Evolutionary conservation across 2,329 filamentous ascomycete genomes (phyloP), one percentile per base, ranked within the genome.

Genomic region (Trichoderma pleuroti): DNA sequence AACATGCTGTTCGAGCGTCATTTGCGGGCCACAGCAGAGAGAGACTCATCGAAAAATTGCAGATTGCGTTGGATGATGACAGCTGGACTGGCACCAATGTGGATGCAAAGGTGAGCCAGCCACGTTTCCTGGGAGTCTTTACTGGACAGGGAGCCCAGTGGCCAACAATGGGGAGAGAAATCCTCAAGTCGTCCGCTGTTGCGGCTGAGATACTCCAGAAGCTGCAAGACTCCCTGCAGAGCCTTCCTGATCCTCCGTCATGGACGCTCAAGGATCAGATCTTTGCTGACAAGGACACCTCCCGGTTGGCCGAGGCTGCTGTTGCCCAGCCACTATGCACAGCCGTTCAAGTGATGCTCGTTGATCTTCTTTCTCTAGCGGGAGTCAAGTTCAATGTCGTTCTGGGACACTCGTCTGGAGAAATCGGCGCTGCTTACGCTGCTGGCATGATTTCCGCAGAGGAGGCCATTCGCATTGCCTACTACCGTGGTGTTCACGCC

Each of bases 381-480:
- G 79, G 79, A 6, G 69, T 85, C 16, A 56, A 60, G 0, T 79
- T 82, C 16, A 52, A 68, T 4, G 79, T 78, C 2, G 82, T 83
- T 0, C 78, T 85, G 4, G 84, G 85, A 3, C 85, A 86, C 72
- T 86, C 84, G 0, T 83, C 81, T 0, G 85, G 85, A 1, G 85
- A 86, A 72, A 85, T 86, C n/a, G 84, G 76, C 0, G 84, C 84
- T 0, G 86, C 83, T 0, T 87, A 86, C 72, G 84, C 84, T 0
- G 81, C 83, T 0, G 84, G 84, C 0, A 76, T 81, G 30, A 64
- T 88, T 9, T 70, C 28, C 8, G 68, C 62, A 16, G 56, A 76
- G 5, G 73, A 76, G 36, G 76, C 77, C 9, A 74, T 77, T 16
- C 56, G 61, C 12, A 32, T 66, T 16, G 54, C 61, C 12, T 70